Evolutionary conservation across 2,329 filamentous ascomycete genomes (phyloP).

Genomic region (Aureobasidium zeae): DNA sequence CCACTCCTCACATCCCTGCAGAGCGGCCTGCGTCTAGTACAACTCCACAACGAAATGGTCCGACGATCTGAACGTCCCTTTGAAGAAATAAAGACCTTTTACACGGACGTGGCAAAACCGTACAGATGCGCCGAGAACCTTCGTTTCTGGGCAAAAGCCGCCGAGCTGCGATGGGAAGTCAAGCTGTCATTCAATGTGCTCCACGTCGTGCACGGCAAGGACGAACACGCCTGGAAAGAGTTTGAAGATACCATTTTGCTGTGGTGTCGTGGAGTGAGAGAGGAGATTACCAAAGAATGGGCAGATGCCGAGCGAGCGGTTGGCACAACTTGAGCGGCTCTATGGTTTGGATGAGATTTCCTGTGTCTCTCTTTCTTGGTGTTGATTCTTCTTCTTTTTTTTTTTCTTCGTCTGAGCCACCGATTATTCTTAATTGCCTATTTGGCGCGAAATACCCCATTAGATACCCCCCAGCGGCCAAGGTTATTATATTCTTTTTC

Average conservation of each 20-base stretch:
- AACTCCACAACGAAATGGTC: constrained; percentile 82
- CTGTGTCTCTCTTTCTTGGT: too few species aligned
- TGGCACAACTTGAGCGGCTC: neutral
- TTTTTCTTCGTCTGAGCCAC: too few species aligned
- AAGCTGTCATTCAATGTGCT: constrained; percentile 75
- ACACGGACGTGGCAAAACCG: constrained; percentile 88
- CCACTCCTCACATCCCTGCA: constrained; percentile 65
- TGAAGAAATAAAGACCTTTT: constrained; percentile 78
- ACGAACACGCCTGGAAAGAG: constrained; percentile 60
- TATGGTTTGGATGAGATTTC: neutral
- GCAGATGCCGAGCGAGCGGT: constrained; percentile 25
- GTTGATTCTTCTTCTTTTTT: too few species aligned
- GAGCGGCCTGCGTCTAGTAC: constrained; percentile 71
- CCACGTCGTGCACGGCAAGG: constrained; percentile 69
- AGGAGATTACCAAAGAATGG: constrained; percentile 73
- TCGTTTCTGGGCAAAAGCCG: constrained; percentile 91
- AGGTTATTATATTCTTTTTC: too few species aligned
- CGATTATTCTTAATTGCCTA: too few species aligned
- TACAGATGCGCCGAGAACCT: constrained; percentile 92
- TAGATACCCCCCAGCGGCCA: too few species aligned
- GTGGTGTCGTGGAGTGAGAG: constrained; percentile 75
- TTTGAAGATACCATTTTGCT: constrained; percentile 75
- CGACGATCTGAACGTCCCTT: constrained; percentile 78
- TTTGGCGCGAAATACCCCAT: too few species aligned
- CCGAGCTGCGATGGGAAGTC: constrained; percentile 87